A percentile compares a stretch with the other conserved stretches of the same genome.
phyloP scores from a whole-genome alignment of 2,329 filamentous ascomycete species.

The Cladorrhinum sp. region DNA sequence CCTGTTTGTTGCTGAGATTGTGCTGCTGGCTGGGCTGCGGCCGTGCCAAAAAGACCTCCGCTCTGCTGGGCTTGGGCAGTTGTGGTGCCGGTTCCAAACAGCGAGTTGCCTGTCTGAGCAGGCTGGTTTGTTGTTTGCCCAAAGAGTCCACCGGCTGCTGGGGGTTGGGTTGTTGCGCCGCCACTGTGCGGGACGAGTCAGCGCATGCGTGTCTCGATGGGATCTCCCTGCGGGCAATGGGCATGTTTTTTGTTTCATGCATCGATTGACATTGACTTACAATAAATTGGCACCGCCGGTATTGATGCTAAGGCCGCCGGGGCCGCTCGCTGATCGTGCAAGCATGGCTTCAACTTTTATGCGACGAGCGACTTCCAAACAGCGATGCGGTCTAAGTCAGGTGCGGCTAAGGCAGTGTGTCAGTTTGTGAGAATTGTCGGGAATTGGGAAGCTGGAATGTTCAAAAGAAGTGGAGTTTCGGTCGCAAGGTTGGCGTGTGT shows the following conservation, averaged over 20 bases:
- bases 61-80: constrained; percentile 23
- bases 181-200: constrained; percentile 26
- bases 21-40: constrained; percentile 18
- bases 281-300: constrained; percentile 58
- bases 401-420: background rate
- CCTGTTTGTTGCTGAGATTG: constrained; percentile 31
- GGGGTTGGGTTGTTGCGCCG: constrained; percentile 32
- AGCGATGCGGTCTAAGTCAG: background rate
- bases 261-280: constrained; percentile 39
- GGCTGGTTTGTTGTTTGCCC: constrained; percentile 30
- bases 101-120: constrained; percentile 23
- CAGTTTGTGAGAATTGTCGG: constrained; percentile 5
- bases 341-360: constrained; percentile 17
- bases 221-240: background rate
- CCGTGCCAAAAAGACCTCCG: constrained; percentile 23
- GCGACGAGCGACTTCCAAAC: constrained; percentile 8
- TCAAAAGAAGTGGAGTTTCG: constrained; percentile 1
- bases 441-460: constrained; percentile 9
- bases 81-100: constrained; percentile 33
- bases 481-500: constrained; percentile 8
- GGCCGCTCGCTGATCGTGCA: constrained; percentile 55
- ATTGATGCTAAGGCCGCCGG: constrained; percentile 62
- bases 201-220: constrained; percentile 14
- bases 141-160: constrained; percentile 35
- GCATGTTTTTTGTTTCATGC: background rate